phyloP scores from a whole-genome alignment of 345 rosid genomes.

The Corymbia maculata region DNA sequence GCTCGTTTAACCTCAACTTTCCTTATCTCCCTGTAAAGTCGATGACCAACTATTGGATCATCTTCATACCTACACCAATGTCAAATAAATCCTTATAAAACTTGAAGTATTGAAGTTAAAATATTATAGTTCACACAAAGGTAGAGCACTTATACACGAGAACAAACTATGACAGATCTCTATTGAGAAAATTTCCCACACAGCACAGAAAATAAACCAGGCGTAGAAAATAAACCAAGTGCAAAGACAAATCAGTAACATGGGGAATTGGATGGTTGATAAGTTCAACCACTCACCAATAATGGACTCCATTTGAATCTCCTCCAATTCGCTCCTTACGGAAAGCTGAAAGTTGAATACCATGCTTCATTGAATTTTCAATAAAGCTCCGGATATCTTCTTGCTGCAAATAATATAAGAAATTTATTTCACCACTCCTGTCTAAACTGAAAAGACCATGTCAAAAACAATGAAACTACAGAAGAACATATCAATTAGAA shows the following conservation, averaged over 20 bases:
- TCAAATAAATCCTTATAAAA: not conserved
- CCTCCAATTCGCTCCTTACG: constrained; percentile 97
- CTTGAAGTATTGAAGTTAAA: not conserved
- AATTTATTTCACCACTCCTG: not conserved
- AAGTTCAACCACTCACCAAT: constrained; percentile 47
- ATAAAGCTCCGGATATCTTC: constrained; percentile 89
- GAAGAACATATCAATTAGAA: not conserved
- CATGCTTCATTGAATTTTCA: constrained; percentile 82
- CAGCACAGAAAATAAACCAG: not conserved
- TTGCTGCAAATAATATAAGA: constrained; percentile 47
- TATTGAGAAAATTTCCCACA: not conserved
- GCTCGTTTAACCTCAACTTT: constrained; percentile 71
- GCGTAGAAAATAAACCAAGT: not conserved
- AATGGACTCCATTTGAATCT: constrained; percentile 87
- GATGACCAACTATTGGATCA: constrained; percentile 85
- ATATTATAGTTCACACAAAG: not conserved
- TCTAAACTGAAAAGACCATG: not conserved
- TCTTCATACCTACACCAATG: constrained; percentile 80
- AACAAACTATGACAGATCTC: not conserved
- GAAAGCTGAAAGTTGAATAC: constrained; percentile 67
- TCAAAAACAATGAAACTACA: not conserved
- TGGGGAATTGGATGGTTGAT: not conserved
- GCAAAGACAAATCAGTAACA: not conserved
- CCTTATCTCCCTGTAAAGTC: constrained; percentile 89
- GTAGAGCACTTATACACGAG: not conserved